Percentiles rank a stretch among this genome's conserved stretches.
Conservation (phyloP, 345 rosid species). For the Leavenworthia alabamica region DNA sequence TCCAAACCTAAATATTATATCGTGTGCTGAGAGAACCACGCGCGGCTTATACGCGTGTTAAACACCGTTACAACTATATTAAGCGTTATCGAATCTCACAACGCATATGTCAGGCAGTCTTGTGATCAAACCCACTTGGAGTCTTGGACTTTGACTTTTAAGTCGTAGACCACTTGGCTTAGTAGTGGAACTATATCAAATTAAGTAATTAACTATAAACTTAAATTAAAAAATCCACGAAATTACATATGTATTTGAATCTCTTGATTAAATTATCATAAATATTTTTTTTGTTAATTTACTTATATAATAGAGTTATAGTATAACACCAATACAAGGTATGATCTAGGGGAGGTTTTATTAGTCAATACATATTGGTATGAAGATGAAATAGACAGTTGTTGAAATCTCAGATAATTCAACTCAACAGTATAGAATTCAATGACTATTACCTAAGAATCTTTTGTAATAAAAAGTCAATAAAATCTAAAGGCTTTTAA, state of each 20-base stretch:
- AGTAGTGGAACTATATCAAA: conserved; percentile 5
- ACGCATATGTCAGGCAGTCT: neutral
- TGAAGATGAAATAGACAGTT: neutral
- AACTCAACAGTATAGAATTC: conserved; percentile 9
- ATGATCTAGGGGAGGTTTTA: neutral
- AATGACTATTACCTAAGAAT: conserved; percentile 8
- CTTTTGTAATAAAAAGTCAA: neutral
- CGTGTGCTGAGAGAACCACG: neutral
- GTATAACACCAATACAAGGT: neutral
- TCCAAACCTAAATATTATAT: neutral
- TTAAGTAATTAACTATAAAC: neutral
- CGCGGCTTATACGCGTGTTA: neutral
- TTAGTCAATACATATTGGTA: neutral
- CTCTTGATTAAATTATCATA: neutral
- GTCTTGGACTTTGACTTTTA: conserved; percentile 7
- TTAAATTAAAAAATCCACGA: neutral
- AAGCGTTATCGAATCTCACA: neutral
- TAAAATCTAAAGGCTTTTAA: conserved; percentile 2
- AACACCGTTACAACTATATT: conserved; percentile 2
- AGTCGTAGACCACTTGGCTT: conserved; percentile 6
- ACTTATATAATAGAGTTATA: neutral
- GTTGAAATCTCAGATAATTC: neutral
- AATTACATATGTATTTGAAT: neutral
- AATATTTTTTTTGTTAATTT: too few relatives aligned
- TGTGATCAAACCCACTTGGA: conserved; percentile 4